phyloP scores from a whole-genome alignment of 2,329 filamentous ascomycete species.

The Tolypocladium ovalisporum region DNA sequence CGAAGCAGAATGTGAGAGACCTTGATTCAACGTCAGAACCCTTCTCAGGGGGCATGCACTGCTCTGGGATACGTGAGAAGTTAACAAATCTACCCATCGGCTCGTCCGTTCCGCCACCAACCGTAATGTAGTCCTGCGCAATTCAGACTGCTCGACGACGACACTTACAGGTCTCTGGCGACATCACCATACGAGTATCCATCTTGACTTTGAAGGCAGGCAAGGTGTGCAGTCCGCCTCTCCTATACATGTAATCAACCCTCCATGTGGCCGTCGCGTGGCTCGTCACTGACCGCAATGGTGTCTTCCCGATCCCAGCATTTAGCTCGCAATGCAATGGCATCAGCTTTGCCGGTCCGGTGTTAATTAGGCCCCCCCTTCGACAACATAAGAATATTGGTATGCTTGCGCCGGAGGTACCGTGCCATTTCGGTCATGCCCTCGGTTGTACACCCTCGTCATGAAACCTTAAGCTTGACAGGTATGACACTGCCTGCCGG shows the following conservation, averaged over 20 bases:
- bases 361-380: no score
- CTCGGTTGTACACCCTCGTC: not conserved
- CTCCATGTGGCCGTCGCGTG: not conserved
- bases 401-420: no score
- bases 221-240: not conserved
- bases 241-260: not conserved
- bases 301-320: not conserved
- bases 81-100: not conserved
- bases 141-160: not conserved
- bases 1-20: not conserved
- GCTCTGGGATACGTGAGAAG: no score
- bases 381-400: no score
- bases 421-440: not conserved
- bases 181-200: not conserved
- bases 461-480: not conserved
- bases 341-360: not conserved
- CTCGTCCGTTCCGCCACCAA: not conserved
- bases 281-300: not conserved
- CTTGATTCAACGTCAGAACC: not conserved
- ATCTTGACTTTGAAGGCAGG: not conserved
- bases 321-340: not conserved
- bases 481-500: not conserved
- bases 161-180: not conserved
- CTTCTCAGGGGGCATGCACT: not conserved
- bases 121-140: not conserved